phyloP scores from a whole-genome alignment of 306 rosid genomes.

The Casuarina cunninghamiana region DNA sequence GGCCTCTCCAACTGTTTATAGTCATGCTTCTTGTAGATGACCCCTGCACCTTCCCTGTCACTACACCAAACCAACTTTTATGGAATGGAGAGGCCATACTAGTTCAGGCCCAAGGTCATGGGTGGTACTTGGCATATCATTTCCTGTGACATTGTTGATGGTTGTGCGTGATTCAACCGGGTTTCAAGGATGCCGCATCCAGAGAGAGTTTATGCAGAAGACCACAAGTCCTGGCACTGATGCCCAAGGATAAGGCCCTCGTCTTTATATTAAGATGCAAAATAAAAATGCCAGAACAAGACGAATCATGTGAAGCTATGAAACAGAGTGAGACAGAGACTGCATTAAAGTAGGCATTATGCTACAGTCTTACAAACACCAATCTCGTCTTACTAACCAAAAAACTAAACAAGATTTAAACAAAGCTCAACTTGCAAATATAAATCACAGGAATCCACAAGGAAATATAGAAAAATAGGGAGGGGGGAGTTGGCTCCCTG shows the following conservation, averaged over 20 bases:
- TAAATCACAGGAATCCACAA: slow-evolving; percentile 14
- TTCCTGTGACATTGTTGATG: too few relatives aligned
- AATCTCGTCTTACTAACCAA: slow-evolving; percentile 1
- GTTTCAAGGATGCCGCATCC: too few relatives aligned
- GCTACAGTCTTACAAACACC: slow-evolving; percentile 18
- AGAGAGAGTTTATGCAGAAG: too few relatives aligned
- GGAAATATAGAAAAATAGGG: slow-evolving; percentile 13
- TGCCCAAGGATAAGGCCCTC: too few relatives aligned
- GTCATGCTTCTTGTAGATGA: too few relatives aligned
- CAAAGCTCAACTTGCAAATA: slow-evolving; percentile 21
- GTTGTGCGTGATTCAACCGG: too few relatives aligned
- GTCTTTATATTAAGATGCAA: neutral
- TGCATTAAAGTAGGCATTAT: slow-evolving; percentile 15
- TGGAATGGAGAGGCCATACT: too few relatives aligned
- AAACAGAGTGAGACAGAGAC: neutral
- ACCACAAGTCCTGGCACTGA: neutral
- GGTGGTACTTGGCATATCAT: too few relatives aligned
- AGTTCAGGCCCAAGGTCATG: too few relatives aligned
- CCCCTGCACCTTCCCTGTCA: too few relatives aligned
- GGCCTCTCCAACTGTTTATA: too few relatives aligned
- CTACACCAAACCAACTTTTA: too few relatives aligned
- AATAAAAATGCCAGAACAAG: slow-evolving; percentile 2
- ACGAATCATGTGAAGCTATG: neutral
- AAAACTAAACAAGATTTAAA: neutral
- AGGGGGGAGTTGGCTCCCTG: slow-evolving; percentile 24